Evolutionary conservation across 139 green algal species (phyloP).

Genomic region (Edaphochlamys debaryana): DNA sequence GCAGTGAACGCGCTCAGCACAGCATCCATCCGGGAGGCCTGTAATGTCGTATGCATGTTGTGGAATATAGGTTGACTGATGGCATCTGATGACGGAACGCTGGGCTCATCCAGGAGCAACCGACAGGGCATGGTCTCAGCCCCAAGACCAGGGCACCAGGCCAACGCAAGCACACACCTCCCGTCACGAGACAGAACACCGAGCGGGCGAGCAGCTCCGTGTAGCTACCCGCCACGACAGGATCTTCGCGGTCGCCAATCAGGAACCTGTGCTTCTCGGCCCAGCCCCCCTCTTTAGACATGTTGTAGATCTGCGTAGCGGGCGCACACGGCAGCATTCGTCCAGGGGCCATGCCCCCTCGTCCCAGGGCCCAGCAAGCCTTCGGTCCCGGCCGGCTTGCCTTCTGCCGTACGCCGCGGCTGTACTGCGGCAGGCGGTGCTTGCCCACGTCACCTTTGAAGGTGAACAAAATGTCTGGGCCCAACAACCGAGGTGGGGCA

Average conservation of each 20-base stretch:
- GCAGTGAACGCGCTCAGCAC: too few species aligned
- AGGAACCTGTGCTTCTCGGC: slow-evolving; percentile 15
- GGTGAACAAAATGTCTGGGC: slow-evolving; percentile 54
- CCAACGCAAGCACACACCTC: slow-evolving; percentile 24
- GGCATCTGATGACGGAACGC: too few species aligned
- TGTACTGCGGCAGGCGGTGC: slow-evolving; percentile 46
- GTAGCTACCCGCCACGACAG: slow-evolving; percentile 38
- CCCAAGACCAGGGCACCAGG: too few species aligned
- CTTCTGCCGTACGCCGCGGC: slow-evolving; percentile 48
- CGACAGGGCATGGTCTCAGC: too few species aligned
- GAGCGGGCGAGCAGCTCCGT: slow-evolving; percentile 33
- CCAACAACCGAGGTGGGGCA: too few species aligned
- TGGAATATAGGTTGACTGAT: too few species aligned
- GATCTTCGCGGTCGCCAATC: slow-evolving; percentile 9
- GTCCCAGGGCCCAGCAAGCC: too few species aligned
- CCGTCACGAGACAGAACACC: slow-evolving; percentile 52
- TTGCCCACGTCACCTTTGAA: slow-evolving; percentile 55
- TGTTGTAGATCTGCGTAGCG: slow-evolving; percentile 6
- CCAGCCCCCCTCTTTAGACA: slow-evolving; percentile 16
- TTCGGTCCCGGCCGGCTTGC: neutral
- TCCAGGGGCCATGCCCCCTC: too few species aligned
- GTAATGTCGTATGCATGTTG: too few species aligned
- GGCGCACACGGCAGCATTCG: too few species aligned
- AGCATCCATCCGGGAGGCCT: too few species aligned
- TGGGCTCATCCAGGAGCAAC: too few species aligned